Evolutionary conservation across 176 grass and related monocot genomes (phyloP).

Genomic region (Raddia guianensis): DNA sequence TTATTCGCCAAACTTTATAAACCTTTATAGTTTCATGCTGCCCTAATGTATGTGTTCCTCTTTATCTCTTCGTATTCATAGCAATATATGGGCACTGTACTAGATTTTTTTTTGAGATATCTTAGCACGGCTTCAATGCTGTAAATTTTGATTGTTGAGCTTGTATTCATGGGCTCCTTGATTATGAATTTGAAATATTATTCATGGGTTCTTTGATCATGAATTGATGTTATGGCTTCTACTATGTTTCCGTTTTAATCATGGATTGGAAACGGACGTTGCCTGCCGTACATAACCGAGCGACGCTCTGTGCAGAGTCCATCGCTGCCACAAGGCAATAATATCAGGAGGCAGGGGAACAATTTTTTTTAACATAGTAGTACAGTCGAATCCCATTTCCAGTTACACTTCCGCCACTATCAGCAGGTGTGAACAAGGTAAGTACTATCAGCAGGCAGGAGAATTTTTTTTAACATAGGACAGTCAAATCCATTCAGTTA

Average conservation of each 20-base stretch:
- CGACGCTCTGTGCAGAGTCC: not conserved
- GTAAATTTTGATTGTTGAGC: not conserved
- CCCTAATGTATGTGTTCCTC: no score
- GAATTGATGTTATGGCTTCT: not conserved
- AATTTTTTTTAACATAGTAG: no score
- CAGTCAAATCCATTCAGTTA: slow-evolving; percentile 20
- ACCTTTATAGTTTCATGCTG: no score
- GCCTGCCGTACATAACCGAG: not conserved
- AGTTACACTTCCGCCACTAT: not conserved
- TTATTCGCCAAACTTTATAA: no score
- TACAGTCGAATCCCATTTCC: no score
- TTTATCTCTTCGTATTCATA: no score
- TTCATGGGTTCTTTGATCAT: no score
- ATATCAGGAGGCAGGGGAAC: no score
- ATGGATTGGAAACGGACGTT: not conserved
- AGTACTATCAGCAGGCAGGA: not conserved
- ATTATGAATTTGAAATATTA: no score
- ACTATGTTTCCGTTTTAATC: not conserved
- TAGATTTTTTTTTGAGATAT: no score
- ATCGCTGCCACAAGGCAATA: no score
- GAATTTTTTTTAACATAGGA: slow-evolving; percentile 13
- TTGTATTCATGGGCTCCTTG: not conserved
- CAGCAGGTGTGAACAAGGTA: not conserved
- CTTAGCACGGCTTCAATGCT: not conserved
- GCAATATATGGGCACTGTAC: no score